Conservation (phyloP, 148 eudicot species). For the Hydrangea macrophylla region DNA sequence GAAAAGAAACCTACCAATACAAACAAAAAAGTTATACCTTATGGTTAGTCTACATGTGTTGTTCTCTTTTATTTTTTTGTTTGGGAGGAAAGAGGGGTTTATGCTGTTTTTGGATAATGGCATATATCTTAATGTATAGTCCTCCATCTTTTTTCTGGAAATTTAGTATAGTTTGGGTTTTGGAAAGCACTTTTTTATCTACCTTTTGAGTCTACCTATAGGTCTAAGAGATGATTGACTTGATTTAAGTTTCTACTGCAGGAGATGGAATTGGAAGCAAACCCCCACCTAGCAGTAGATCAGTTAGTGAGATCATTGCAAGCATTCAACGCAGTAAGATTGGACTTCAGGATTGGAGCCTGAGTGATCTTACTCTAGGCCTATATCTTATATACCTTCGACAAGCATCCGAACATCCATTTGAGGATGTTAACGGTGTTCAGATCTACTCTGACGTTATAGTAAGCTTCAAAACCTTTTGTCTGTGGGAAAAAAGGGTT, state of each 20-base stretch:
- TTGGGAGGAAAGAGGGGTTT: too few relatives aligned
- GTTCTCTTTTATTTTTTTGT: too few relatives aligned
- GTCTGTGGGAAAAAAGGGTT: conserved; percentile 7
- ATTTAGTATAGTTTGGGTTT: not conserved
- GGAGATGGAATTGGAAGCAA: conserved; percentile 57
- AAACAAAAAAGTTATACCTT: too few relatives aligned
- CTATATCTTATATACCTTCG: conserved; percentile 83
- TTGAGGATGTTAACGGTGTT: conserved; percentile 75
- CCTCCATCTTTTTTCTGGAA: not conserved
- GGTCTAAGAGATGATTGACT: not conserved
- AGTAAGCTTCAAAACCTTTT: conserved; percentile 39
- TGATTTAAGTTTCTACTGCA: conserved; percentile 14
- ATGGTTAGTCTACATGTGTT: too few relatives aligned
- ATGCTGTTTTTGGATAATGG: too few relatives aligned
- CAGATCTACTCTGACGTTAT: conserved; percentile 60
- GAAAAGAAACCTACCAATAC: too few relatives aligned
- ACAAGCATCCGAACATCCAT: conserved; percentile 63
- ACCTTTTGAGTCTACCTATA: not conserved
- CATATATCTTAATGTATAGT: too few relatives aligned
- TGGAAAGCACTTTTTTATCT: not conserved
- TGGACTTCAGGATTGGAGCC: conserved; percentile 91
- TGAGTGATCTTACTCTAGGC: conserved; percentile 89
- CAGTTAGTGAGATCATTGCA: conserved; percentile 67
- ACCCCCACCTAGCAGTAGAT: conserved; percentile 54
- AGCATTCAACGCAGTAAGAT: conserved; percentile 78